phyloP scores from a whole-genome alignment of 2,329 filamentous ascomycete genomes.

The Nemania serpens region DNA sequence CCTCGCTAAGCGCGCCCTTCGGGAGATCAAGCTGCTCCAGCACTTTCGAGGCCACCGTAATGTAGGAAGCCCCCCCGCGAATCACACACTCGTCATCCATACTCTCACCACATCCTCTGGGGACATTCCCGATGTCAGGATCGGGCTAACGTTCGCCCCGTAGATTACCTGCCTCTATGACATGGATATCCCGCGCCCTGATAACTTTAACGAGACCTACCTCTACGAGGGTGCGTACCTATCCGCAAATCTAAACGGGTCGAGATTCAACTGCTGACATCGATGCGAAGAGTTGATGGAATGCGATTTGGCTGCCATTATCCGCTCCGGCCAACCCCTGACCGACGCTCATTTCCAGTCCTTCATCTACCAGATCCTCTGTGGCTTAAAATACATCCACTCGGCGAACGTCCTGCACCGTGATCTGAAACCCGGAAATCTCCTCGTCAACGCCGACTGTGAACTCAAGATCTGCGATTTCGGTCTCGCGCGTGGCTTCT shows the following conservation, averaged over 20 bases:
- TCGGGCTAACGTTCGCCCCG: constrained; percentile 14
- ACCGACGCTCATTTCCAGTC: constrained; percentile 99
- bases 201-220: constrained; percentile 99
- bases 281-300: constrained; percentile 86
- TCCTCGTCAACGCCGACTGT: constrained; percentile 98
- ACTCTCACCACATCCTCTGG: constrained; percentile 1
- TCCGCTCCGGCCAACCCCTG: constrained; percentile 92
- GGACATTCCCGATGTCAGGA: constrained; percentile 39
- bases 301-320: constrained; percentile 96
- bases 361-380: constrained; percentile 99
- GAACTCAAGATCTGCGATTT: constrained; percentile 99
- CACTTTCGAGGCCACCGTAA: constrained; percentile 93
- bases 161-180: constrained; percentile 99
- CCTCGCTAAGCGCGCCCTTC: constrained; percentile 92
- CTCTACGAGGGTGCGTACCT: constrained; percentile 83
- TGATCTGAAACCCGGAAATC: constrained; percentile 94
- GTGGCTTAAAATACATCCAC: constrained; percentile 98
- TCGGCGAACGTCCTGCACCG: constrained; percentile 97
- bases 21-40: constrained; percentile 98
- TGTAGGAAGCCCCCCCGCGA: constrained; percentile 53
- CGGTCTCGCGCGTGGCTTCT: constrained; percentile 93
- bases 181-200: constrained; percentile 97
- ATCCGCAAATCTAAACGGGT: background rate
- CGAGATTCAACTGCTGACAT: constrained; percentile 24
- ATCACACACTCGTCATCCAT: background rate